Evolutionary conservation across 352 stramenopile species (phyloP).

Genomic region (Blastocystis sp.): DNA sequence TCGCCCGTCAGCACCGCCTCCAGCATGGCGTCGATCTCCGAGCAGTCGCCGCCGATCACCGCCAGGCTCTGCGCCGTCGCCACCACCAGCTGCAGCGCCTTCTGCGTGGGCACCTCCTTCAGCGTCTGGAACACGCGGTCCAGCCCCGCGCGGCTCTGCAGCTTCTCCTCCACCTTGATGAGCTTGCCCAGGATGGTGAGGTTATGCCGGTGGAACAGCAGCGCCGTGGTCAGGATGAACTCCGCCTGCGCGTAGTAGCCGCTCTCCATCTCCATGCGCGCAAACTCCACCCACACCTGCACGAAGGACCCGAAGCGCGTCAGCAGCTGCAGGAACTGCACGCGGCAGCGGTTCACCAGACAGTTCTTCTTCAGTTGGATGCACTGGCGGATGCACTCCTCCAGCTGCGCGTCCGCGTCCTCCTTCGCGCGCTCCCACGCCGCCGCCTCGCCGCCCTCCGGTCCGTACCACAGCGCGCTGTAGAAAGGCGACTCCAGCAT

Average conservation of each 20-base stretch:
- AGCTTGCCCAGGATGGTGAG: conserved; percentile 76
- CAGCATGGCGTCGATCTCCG: not conserved
- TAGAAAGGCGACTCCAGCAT: not conserved
- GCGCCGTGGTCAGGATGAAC: conserved; percentile 77
- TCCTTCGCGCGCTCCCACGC: not conserved
- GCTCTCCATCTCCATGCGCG: conserved; percentile 84
- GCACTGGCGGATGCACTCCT: conserved; percentile 12
- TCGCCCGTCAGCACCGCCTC: not conserved
- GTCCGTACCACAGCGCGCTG: not conserved
- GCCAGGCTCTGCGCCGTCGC: conserved; percentile 81
- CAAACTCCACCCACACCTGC: conserved; percentile 83
- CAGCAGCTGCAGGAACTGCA: not conserved
- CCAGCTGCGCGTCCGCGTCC: not conserved
- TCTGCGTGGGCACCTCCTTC: conserved; percentile 77
- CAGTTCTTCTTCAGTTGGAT: conserved; percentile 18
- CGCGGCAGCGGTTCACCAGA: not conserved
- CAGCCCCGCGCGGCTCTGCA: conserved; percentile 75
- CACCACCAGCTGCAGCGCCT: conserved; percentile 81
- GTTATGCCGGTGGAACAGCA: conserved; percentile 77
- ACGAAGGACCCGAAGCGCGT: not conserved
- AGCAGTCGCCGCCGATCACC: conserved; percentile 75
- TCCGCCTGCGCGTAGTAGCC: conserved; percentile 76
- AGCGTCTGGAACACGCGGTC: conserved; percentile 77
- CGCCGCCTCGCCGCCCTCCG: not conserved
- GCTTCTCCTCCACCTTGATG: conserved; percentile 80